phyloP scores from a whole-genome alignment of 2,329 filamentous ascomycete species.

The Leptographium galeiforme region DNA sequence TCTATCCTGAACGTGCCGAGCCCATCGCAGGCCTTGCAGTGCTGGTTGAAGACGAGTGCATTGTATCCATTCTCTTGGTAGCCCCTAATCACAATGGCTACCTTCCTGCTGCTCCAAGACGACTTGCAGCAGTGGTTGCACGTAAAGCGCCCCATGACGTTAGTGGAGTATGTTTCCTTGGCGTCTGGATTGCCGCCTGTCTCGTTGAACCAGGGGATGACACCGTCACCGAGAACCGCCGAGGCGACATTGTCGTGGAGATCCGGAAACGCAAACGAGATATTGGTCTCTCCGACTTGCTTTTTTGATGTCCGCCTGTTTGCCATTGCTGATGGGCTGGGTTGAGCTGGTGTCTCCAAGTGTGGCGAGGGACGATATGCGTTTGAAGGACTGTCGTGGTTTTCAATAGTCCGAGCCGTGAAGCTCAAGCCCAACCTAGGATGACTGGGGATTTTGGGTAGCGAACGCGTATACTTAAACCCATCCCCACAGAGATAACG shows the following conservation, averaged over 20 bases:
- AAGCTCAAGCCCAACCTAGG: too few relatives aligned
- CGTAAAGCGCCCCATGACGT: slow-evolving; percentile 1
- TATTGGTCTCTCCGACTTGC: background rate
- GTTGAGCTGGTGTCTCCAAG: too few relatives aligned
- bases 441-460: too few relatives aligned
- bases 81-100: slow-evolving; percentile 21
- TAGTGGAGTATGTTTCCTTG: background rate
- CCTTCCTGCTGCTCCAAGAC: slow-evolving; percentile 20
- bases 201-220: too few relatives aligned
- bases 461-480: too few relatives aligned
- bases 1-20: slow-evolving; percentile 17
- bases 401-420: too few relatives aligned
- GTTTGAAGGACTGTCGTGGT: too few relatives aligned
- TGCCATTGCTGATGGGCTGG: too few relatives aligned
- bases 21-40: slow-evolving; percentile 18
- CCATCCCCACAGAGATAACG: too few relatives aligned
- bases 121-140: slow-evolving; percentile 10
- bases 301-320: background rate
- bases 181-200: background rate
- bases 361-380: too few relatives aligned
- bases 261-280: background rate
- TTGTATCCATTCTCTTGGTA: slow-evolving; percentile 20
- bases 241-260: too few relatives aligned
- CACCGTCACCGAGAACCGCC: too few relatives aligned
- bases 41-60: slow-evolving; percentile 23